These are phyloP conservation scores for Mycena maculata DNA, from an alignment of 768 basidiomycete genomes.

Conservation along the genomic window DNA sequence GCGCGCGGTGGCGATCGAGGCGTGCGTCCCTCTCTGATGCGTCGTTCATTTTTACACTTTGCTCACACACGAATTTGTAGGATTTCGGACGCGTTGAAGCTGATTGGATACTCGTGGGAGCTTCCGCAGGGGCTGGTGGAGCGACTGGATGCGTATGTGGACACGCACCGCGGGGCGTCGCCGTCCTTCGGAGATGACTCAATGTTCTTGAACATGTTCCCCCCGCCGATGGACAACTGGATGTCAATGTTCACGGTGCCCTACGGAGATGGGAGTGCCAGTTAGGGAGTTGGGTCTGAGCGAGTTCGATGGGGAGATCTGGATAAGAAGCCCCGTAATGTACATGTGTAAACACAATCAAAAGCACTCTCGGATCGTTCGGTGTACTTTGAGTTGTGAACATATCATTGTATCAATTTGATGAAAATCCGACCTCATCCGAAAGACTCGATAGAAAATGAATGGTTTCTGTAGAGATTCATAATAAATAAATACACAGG, in stretches of 20 bases:
- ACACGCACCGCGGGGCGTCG: neutral
- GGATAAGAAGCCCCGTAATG: too few relatives aligned
- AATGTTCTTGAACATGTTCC: conserved; percentile 6
- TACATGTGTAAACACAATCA: too few relatives aligned
- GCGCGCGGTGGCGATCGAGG: neutral
- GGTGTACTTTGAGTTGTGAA: too few relatives aligned
- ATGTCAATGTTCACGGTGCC: conserved; percentile 1
- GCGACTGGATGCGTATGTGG: conserved; percentile 10
- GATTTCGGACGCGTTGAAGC: conserved; percentile 12
- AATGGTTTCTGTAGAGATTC: too few relatives aligned
- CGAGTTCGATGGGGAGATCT: too few relatives aligned
- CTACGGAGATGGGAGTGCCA: neutral
- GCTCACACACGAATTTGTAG: neutral
- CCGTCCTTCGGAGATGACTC: neutral
- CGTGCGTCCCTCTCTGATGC: conserved; percentile 1
- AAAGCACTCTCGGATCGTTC: too few relatives aligned
- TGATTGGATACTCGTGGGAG: conserved; percentile 15
- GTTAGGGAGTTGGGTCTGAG: too few relatives aligned
- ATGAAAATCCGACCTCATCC: too few relatives aligned
- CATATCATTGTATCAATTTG: too few relatives aligned
- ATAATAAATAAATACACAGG: too few relatives aligned
- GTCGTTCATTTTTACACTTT: neutral
- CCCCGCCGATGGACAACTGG: conserved; percentile 9
- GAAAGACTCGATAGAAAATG: too few relatives aligned
- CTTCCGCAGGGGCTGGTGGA: neutral